Evolutionary conservation across 495 filamentous ascomycete genomes (phyloP).

Genomic region (Durotheca rogersii): DNA sequence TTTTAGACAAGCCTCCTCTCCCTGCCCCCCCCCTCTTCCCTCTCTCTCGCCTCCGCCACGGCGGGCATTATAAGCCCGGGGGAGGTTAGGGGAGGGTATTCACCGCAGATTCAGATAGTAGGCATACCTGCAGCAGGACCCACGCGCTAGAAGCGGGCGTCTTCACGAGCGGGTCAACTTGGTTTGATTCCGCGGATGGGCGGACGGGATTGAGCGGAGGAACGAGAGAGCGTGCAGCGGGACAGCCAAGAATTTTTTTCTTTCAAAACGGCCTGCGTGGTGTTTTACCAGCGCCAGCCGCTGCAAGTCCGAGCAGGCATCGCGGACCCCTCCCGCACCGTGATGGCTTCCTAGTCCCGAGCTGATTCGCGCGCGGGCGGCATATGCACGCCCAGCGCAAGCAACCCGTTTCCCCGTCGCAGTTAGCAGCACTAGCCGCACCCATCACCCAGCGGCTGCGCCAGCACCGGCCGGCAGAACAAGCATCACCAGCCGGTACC

Average conservation of each 20-base stretch:
- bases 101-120: background rate
- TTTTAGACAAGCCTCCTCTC: too few relatives aligned
- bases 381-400: slow-evolving; percentile 8
- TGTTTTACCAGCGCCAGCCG: background rate
- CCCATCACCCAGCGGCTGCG: too few relatives aligned
- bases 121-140: background rate
- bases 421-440: slow-evolving; percentile 29
- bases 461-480: slow-evolving; percentile 25
- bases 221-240: background rate
- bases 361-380: slow-evolving; percentile 22
- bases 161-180: background rate
- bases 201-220: too few relatives aligned
- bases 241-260: background rate
- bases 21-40: too few relatives aligned
- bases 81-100: background rate
- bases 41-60: background rate
- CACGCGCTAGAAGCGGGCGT: background rate
- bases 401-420: slow-evolving; percentile 1
- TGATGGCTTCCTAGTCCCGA: slow-evolving; percentile 23
- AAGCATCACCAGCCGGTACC: too few relatives aligned
- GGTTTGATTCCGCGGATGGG: too few relatives aligned
- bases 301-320: slow-evolving; percentile 24
- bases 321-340: slow-evolving; percentile 13
- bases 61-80: background rate
- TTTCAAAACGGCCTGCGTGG: too few relatives aligned